A percentile compares a stretch with the other conserved stretches of the same genome.
Conservation (phyloP, 192 early-diverging fungal species). For the Piromyces finnis region DNA sequence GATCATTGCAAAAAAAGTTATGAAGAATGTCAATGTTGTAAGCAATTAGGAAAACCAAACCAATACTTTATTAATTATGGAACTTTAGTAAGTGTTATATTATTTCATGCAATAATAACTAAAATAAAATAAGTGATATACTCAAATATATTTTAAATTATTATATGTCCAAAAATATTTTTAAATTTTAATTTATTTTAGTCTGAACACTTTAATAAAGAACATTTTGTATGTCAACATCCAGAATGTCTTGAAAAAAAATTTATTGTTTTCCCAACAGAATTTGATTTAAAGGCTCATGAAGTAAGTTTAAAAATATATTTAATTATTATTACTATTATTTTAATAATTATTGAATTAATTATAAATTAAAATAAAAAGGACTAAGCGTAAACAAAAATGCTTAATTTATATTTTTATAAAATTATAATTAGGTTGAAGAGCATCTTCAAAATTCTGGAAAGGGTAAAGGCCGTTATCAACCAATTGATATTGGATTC, state of each 20-base stretch:
- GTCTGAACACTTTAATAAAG: conserved; percentile 50
- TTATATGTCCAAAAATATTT: too few relatives aligned
- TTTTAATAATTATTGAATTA: too few relatives aligned
- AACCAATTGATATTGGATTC: conserved; percentile 4
- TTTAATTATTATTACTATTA: too few relatives aligned
- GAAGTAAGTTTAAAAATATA: conserved; percentile 40
- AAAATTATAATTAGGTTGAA: not conserved
- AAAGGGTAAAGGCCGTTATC: conserved; percentile 1
- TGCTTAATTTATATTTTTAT: conserved; percentile 7
- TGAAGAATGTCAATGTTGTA: conserved; percentile 86
- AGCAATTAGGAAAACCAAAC: conserved; percentile 50
- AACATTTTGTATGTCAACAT: conserved; percentile 67
- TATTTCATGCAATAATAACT: too few relatives aligned
- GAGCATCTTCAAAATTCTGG: conserved; percentile 1
- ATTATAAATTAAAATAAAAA: too few relatives aligned
- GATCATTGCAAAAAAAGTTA: conserved; percentile 83
- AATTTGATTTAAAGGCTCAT: conserved; percentile 82
- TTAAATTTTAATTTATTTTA: too few relatives aligned
- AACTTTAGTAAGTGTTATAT: conserved; percentile 34
- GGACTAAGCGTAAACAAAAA: too few relatives aligned
- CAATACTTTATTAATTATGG: conserved; percentile 76
- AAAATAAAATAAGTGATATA: too few relatives aligned
- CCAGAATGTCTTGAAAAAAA: conserved; percentile 75
- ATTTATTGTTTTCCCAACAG: conserved; percentile 86
- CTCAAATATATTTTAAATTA: too few relatives aligned